Evolutionary conservation across 179 eudicot genomes (phyloP).

Genomic region (Beta macrorhiza): DNA sequence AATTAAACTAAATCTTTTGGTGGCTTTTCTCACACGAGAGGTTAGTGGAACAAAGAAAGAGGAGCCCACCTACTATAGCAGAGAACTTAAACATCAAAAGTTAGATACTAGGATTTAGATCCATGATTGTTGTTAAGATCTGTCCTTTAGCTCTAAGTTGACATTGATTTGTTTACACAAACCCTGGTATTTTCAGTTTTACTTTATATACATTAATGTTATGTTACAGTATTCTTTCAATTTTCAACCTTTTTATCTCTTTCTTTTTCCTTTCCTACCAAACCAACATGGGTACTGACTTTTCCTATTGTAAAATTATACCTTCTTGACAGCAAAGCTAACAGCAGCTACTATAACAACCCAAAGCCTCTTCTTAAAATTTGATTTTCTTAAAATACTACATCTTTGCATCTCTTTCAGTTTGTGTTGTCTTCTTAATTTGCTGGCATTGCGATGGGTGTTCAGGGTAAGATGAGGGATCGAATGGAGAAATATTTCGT

Average conservation of each 20-base stretch:
- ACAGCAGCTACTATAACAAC: conserved; percentile 42
- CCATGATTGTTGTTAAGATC: conserved; percentile 5
- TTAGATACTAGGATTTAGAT: conserved; percentile 22
- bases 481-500: conserved; percentile 53
- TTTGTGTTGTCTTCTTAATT: conserved; percentile 10
- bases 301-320: conserved; percentile 57
- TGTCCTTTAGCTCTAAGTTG: conserved; percentile 30
- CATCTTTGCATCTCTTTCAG: conserved; percentile 8
- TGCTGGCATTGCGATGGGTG: conserved; percentile 17
- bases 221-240: conserved; percentile 17
- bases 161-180: conserved; percentile 22
- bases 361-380: conserved; percentile 19
- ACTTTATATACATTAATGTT: conserved; percentile 26
- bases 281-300: conserved; percentile 50
- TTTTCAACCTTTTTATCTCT: conserved; percentile 27
- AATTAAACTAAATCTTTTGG: conserved; percentile 13
- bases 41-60: conserved; percentile 24
- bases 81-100: conserved; percentile 31
- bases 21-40: conserved; percentile 45
- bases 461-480: conserved; percentile 39
- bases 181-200: conserved; percentile 20
- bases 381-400: conserved; percentile 6
- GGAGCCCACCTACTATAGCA: conserved; percentile 35
- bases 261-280: conserved; percentile 43
- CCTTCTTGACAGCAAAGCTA: conserved; percentile 64